Percentiles rank a stretch among this genome's conserved stretches.
phyloP scores from a whole-genome alignment of 352 stramenopile genomes.

The Globisporangium canariense region DNA sequence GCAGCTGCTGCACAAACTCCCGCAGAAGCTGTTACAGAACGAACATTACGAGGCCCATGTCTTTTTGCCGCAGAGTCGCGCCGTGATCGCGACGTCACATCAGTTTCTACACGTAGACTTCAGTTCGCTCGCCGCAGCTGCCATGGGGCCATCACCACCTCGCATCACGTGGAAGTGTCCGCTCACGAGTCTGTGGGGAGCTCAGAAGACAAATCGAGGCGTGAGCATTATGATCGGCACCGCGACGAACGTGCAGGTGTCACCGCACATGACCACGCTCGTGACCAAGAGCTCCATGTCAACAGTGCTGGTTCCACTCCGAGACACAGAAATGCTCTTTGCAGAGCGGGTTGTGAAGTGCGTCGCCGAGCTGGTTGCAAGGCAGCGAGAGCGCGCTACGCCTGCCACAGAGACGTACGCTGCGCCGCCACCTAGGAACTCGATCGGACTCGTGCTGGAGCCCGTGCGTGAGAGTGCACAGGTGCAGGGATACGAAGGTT shows the following conservation, averaged over 20 bases:
- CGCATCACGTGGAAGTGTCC: constrained; percentile 49
- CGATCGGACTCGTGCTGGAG: constrained; percentile 52
- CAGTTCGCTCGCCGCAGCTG: constrained; percentile 26
- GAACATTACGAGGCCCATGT: constrained; percentile 80
- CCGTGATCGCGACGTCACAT: constrained; percentile 71
- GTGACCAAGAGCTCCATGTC: constrained; percentile 51
- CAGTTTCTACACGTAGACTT: constrained; percentile 65
- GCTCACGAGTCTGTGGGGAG: constrained; percentile 39
- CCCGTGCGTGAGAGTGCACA: constrained; percentile 31
- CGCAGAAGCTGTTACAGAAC: constrained; percentile 54
- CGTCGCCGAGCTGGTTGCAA: constrained; percentile 35
- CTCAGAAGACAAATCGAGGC: constrained; percentile 37
- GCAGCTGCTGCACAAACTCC: constrained; percentile 55
- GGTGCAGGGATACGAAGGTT: constrained; percentile 36
- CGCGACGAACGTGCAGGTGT: constrained; percentile 30
- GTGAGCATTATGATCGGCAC: constrained; percentile 48
- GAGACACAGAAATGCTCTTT: constrained; percentile 25
- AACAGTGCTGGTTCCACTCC: constrained; percentile 42
- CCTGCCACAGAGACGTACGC: constrained; percentile 35
- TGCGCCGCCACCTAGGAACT: constrained; percentile 36
- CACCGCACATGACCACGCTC: constrained; percentile 17
- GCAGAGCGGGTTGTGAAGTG: constrained; percentile 40
- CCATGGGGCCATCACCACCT: constrained; percentile 18
- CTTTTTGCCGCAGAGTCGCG: constrained; percentile 58
- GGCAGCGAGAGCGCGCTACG: constrained; percentile 32